These are phyloP conservation scores for Oemleria cerasiformis DNA, from an alignment of 306 rosid genomes.

Conservation along the genomic window DNA sequence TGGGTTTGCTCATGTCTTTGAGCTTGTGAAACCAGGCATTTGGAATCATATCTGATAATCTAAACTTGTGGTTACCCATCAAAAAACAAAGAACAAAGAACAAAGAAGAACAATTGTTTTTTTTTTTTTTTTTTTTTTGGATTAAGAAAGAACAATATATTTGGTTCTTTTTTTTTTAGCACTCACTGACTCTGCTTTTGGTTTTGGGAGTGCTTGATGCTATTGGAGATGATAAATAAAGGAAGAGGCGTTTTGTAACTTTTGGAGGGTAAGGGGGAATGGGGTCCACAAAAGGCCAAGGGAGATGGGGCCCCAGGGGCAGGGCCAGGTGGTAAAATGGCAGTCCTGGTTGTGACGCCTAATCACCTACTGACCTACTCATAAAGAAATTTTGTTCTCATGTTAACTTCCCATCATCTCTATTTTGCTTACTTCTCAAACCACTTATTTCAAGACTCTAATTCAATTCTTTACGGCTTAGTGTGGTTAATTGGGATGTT, in stretches of 20 bases:
- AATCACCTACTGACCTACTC: neutral
- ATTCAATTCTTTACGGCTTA: too few species aligned
- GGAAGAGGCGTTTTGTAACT: neutral
- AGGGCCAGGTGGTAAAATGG: neutral
- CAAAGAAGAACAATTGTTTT: too few species aligned
- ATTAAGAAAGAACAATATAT: neutral
- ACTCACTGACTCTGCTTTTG: neutral
- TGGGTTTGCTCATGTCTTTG: conserved; percentile 53
- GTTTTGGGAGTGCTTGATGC: neutral
- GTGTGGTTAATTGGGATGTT: too few species aligned
- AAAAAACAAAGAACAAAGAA: too few species aligned
- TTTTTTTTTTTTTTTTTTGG: too few species aligned
- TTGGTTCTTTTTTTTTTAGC: neutral
- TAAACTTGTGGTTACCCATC: conserved; percentile 82
- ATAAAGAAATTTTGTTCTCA: neutral
- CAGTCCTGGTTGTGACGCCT: neutral
- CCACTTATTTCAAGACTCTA: too few species aligned
- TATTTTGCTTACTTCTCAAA: neutral
- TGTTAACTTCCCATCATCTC: neutral
- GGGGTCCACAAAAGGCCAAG: neutral
- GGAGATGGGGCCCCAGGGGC: neutral
- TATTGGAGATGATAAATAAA: neutral
- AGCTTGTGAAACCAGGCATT: conserved; percentile 93
- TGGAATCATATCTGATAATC: conserved; percentile 78
- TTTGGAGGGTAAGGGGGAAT: neutral